These are phyloP conservation scores for Phanerochaete carnosa DNA, from an alignment of 768 basidiomycete genomes.

Conservation along the genomic window DNA sequence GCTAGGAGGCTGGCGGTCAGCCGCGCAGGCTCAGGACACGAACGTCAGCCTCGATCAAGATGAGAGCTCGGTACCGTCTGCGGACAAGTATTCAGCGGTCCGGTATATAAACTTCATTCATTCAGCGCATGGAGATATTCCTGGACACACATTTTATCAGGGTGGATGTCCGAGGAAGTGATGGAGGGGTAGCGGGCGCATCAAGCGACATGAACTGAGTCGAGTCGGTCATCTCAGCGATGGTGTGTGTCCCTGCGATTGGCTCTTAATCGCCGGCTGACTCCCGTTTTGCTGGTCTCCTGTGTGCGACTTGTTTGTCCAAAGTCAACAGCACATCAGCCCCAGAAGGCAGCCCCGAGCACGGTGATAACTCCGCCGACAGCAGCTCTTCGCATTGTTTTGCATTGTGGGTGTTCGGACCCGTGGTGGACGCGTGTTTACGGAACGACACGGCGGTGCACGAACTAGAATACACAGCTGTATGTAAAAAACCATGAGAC, in stretches of 20 bases:
- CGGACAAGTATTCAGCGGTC: too few species aligned
- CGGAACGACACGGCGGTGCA: neutral
- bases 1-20: neutral
- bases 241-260: neutral
- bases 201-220: neutral
- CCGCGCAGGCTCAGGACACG: neutral
- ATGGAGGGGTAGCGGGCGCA: neutral
- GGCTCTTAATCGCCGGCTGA: neutral
- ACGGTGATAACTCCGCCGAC: neutral
- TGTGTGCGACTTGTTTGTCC: conserved; percentile 2
- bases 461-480: neutral
- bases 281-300: neutral
- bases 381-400: neutral
- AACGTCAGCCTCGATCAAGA: neutral
- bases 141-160: neutral
- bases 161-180: neutral
- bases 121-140: neutral
- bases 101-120: too few species aligned
- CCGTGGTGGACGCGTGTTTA: neutral
- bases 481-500: neutral
- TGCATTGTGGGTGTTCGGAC: neutral
- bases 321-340: neutral
- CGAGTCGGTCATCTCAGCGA: neutral
- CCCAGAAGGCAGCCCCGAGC: neutral
- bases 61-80: neutral